Base-by-base conservation (phyloP, 352 stramenopile genomes). In the Pythium aristosporum region DNA sequence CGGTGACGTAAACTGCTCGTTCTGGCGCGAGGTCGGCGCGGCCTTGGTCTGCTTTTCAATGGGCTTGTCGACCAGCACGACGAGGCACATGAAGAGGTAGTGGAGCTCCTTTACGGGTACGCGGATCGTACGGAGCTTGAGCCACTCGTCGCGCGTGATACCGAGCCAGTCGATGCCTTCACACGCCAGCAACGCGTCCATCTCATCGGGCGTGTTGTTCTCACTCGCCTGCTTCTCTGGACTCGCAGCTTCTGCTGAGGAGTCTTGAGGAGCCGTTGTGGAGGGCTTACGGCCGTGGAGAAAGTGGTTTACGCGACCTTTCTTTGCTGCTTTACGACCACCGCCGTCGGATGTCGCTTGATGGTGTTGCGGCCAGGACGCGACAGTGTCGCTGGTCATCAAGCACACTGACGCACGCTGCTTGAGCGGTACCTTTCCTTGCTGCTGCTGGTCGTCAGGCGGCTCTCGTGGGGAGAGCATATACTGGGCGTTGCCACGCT, bases 11-110 rank as follows among this genome's bases (percentile, higher is more conserved):
- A 85, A 87, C 25, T 84, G 65, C 25, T 88, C 78, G 16, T 81
- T 69, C 20, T 76, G 67, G 54, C 82, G 81, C 2, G 67, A 54
- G 1, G 68, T 84, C 25, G 74, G 72, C 39, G 77, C 74, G 5
- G 52, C 67, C 46, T 78, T 79, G 15, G 49, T 51, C 3, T 71
- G 53, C 44, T 75, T 74, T 53, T 85, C 74, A 3, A 73, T 62
- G 3, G 81, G 72, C n/a, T 72, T 77, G 18, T 91, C 75, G 8
- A 91, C 57, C 21, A 93, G 60, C 4, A 90, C 65, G n/a, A 87
- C 73, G 42, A 93, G 69, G 54, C 82, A 91, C 77, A 93, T 89
- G 68, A 91, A 82, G 5, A 93, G 70, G 48, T 82, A 88, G 51
- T 93, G 85, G 15, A 93, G 70, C 72, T 91, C 85, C 54, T 78